phyloP scores from a whole-genome alignment of 352 stramenopile genomes.

The Phytophthora melonis region DNA sequence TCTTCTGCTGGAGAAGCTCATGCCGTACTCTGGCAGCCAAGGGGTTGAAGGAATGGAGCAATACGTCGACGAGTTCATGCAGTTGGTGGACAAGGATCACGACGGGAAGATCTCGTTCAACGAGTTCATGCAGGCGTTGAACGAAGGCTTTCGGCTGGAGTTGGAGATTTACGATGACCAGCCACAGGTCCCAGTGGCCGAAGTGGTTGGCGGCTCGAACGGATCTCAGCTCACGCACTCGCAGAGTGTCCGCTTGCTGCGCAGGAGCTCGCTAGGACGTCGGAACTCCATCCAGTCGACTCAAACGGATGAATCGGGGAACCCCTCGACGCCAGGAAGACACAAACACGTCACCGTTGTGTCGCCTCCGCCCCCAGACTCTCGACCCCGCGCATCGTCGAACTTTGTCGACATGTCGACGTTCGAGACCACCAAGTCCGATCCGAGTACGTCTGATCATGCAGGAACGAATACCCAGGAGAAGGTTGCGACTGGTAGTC shows the following conservation, averaged over 20 bases:
- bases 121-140: constrained; percentile 83
- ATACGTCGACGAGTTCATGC: constrained; percentile 84
- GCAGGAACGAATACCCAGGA: constrained; percentile 4
- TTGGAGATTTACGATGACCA: constrained; percentile 78
- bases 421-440: constrained; percentile 29
- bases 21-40: constrained; percentile 58
- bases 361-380: constrained; percentile 14
- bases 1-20: constrained; percentile 70
- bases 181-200: constrained; percentile 30
- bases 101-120: constrained; percentile 80
- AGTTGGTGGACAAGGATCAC: constrained; percentile 68
- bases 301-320: constrained; percentile 17
- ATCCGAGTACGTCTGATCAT: constrained; percentile 14
- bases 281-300: constrained; percentile 30
- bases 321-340: constrained; percentile 15
- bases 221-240: constrained; percentile 11
- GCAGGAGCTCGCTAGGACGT: constrained; percentile 22
- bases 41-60: constrained; percentile 62
- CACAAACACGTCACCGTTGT: constrained; percentile 24
- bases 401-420: constrained; percentile 47
- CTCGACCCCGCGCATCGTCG: constrained; percentile 15
- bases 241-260: constrained; percentile 26
- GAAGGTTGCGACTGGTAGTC: constrained; percentile 1
- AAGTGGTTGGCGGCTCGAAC: constrained; percentile 21
- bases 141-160: constrained; percentile 76